A percentile compares a stretch with the other conserved stretches of the same genome.
Evolutionary conservation across 148 eudicot species (phyloP).

Genomic region (Rhododendron mucronatum): DNA sequence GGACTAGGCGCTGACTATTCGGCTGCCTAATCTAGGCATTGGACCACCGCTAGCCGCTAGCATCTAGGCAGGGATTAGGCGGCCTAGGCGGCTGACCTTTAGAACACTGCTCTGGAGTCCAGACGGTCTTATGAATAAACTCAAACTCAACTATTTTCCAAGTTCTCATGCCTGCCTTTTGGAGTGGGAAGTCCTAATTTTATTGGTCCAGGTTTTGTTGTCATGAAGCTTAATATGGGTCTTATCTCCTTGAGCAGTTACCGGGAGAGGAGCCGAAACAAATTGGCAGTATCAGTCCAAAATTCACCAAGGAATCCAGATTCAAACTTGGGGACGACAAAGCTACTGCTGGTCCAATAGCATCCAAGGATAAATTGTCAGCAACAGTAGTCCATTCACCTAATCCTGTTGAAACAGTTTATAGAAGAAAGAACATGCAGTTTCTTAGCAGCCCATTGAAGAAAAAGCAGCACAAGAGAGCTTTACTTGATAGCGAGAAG

Average conservation of each 20-base stretch:
- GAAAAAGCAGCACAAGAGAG: slow-evolving; percentile 20
- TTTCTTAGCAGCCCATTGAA: slow-evolving; percentile 10
- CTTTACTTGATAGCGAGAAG: slow-evolving; percentile 17
- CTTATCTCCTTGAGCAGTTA: slow-evolving; percentile 3
- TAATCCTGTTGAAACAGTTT: slow-evolving; percentile 1
- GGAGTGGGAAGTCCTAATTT: neutral
- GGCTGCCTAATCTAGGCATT: too few relatives aligned
- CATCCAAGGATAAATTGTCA: slow-evolving; percentile 15
- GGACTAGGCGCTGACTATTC: too few relatives aligned
- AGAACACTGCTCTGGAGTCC: too few relatives aligned
- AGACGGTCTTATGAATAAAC: neutral
- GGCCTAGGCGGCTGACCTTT: too few relatives aligned
- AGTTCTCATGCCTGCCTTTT: neutral
- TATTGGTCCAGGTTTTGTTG: neutral
- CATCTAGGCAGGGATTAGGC: too few relatives aligned
- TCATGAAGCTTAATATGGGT: neutral
- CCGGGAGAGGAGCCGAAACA: slow-evolving; percentile 21
- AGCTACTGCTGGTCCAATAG: slow-evolving; percentile 16
- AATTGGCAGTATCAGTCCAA: slow-evolving; percentile 16
- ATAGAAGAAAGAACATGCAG: slow-evolving; percentile 10
- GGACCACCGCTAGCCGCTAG: too few relatives aligned
- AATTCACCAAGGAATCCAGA: slow-evolving; percentile 13
- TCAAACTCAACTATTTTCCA: neutral
- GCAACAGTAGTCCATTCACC: slow-evolving; percentile 6
- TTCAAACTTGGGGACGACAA: slow-evolving; percentile 17